A percentile compares a stretch with the other conserved stretches of the same genome.
Evolutionary conservation across 441 rosid species (phyloP).

Genomic region (Bocquillonia castaneifolia): DNA sequence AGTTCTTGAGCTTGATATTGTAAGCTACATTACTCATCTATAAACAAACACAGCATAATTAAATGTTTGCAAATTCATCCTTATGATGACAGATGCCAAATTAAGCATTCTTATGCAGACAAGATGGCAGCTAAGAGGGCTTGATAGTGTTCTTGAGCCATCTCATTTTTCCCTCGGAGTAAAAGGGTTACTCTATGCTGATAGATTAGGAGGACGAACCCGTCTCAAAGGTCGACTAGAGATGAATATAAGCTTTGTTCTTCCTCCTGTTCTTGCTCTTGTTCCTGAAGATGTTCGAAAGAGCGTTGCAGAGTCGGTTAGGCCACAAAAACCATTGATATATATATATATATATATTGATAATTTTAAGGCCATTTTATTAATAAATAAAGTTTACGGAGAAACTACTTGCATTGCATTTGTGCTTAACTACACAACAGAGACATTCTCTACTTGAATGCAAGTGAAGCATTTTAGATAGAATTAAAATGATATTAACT

Average conservation of each 20-base stretch:
- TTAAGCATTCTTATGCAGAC: conserved; percentile 37
- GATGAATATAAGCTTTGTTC: conserved; percentile 66
- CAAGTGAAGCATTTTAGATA: too few species aligned
- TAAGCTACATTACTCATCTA: conserved; percentile 28
- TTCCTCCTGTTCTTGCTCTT: conserved; percentile 66
- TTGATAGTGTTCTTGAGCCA: conserved; percentile 49
- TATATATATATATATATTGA: too few species aligned
- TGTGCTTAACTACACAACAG: too few species aligned
- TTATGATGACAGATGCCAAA: conserved; percentile 3
- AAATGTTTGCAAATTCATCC: neutral
- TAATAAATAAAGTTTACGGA: too few species aligned
- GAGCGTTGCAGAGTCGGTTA: conserved; percentile 61
- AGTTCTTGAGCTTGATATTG: conserved; percentile 73
- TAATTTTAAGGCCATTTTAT: too few species aligned
- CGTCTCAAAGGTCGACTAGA: conserved; percentile 73
- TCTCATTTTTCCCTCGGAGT: conserved; percentile 66
- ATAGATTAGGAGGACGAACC: conserved; percentile 40
- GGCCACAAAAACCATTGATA: conserved; percentile 17
- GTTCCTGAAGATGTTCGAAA: conserved; percentile 63
- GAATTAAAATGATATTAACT: too few species aligned
- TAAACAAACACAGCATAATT: neutral
- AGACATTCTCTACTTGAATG: too few species aligned
- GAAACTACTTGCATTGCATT: too few species aligned
- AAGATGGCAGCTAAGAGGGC: conserved; percentile 84
- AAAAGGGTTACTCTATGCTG: conserved; percentile 68